These are phyloP conservation scores for Tetrahymena thermophila DNA, from an alignment of 73 alveolate species.

Conservation along the genomic window DNA sequence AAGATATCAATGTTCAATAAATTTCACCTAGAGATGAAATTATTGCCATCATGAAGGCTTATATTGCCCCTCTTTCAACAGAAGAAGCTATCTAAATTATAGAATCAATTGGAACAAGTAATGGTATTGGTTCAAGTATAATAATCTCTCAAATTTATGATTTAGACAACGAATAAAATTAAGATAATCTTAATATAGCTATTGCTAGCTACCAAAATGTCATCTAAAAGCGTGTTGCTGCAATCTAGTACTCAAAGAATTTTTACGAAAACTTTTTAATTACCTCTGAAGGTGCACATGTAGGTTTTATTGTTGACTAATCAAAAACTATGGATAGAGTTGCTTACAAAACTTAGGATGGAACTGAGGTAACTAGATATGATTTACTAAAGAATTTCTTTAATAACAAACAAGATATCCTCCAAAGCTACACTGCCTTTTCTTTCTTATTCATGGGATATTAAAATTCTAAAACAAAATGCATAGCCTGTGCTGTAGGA, in stretches of 20 bases:
- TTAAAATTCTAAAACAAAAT: too few relatives aligned
- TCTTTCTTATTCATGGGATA: neutral
- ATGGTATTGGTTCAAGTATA: neutral
- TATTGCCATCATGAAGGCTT: neutral
- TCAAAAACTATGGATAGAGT: neutral
- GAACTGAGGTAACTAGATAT: neutral
- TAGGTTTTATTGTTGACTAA: neutral
- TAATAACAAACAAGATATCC: neutral
- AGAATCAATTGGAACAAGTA: neutral
- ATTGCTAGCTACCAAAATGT: neutral
- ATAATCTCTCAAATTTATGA: neutral
- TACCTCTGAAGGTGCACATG: neutral
- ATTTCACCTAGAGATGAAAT: neutral
- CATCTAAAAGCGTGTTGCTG: neutral
- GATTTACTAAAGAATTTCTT: neutral
- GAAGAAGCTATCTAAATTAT: neutral
- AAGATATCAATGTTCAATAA: too few relatives aligned
- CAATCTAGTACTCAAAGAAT: neutral
- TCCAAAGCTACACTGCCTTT: neutral
- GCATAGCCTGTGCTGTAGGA: neutral
- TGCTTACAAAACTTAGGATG: neutral
- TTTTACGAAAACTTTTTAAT: neutral
- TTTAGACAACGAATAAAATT: neutral
- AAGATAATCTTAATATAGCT: neutral
- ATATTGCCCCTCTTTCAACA: neutral